Conservation (phyloP, 352 stramenopile species). For the Phytophthora macrochlamydospora region DNA sequence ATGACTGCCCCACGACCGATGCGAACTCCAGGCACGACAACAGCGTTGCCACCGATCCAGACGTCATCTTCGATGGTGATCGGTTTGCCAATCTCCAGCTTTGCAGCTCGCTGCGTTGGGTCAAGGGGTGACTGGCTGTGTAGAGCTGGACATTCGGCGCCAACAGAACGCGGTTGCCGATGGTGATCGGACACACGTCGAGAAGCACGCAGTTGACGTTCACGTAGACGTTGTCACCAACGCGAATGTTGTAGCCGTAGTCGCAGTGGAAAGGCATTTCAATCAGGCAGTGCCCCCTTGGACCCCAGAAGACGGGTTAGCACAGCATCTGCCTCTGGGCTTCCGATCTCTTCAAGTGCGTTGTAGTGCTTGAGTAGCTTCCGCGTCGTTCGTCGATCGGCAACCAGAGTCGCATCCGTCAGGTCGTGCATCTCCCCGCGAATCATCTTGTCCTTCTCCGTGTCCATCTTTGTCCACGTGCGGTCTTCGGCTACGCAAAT, state of each 20-base stretch:
- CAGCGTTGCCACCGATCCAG: constrained; percentile 67
- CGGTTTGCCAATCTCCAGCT: constrained; percentile 62
- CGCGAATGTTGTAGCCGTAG: constrained; percentile 85
- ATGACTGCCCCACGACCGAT: constrained; percentile 73
- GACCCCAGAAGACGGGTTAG: constrained; percentile 47
- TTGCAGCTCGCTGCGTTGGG: constrained; percentile 33
- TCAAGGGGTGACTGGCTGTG: constrained; percentile 81
- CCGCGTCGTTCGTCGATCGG: constrained; percentile 14
- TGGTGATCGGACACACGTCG: constrained; percentile 78
- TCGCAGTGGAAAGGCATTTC: constrained; percentile 89
- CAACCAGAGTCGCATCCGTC: constrained; percentile 39
- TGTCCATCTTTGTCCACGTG: constrained; percentile 11
- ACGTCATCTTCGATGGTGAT: constrained; percentile 85
- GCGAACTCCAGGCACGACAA: constrained; percentile 68
- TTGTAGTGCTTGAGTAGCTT: constrained; percentile 50
- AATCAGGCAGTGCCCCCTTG: constrained; percentile 47
- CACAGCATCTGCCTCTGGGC: constrained; percentile 25
- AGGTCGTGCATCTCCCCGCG: constrained; percentile 58
- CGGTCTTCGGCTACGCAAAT: neutral
- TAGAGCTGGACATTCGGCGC: constrained; percentile 38
- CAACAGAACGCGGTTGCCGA: constrained; percentile 67
- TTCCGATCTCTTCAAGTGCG: constrained; percentile 30
- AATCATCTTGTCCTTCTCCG: constrained; percentile 67
- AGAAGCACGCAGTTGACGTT: constrained; percentile 90
- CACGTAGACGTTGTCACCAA: constrained; percentile 83